Conservation (phyloP, 129 eudicot species). For the Tagetes erecta region DNA sequence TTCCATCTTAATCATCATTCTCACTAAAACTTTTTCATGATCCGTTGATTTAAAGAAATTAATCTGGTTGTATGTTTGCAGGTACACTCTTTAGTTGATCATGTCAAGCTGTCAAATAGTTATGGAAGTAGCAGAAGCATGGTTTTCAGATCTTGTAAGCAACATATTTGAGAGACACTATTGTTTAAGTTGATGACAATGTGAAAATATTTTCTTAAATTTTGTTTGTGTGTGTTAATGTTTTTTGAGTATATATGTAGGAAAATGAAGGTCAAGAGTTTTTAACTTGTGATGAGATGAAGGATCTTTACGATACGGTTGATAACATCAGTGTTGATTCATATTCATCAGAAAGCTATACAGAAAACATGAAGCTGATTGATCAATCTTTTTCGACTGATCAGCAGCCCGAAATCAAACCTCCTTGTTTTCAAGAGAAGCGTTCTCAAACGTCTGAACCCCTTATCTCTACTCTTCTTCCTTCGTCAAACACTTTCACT, state of each 20-base stretch:
- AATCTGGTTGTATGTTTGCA: not conserved
- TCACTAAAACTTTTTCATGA: not conserved
- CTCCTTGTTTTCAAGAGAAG: constrained; percentile 10
- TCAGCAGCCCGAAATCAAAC: not conserved
- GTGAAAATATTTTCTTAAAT: not conserved
- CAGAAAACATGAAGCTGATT: constrained; percentile 15
- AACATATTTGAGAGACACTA: not conserved
- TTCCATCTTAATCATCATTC: constrained; percentile 5
- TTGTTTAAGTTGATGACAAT: not conserved
- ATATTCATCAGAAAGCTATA: constrained; percentile 7
- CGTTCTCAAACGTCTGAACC: constrained; percentile 8
- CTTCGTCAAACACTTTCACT: constrained; percentile 32
- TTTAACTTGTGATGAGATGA: constrained; percentile 23
- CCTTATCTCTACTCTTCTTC: not conserved
- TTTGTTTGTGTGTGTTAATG: not conserved
- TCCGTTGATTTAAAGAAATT: not conserved
- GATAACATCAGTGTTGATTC: constrained; percentile 25
- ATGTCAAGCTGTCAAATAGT: not conserved
- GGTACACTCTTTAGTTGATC: constrained; percentile 16
- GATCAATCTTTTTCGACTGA: constrained; percentile 23
- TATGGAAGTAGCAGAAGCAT: constrained; percentile 25
- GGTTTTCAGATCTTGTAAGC: constrained; percentile 34
- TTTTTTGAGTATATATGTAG: constrained; percentile 4
- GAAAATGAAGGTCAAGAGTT: constrained; percentile 27
- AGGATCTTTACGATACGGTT: not conserved